A percentile compares a stretch with the other conserved stretches of the same genome.
Conservation (phyloP, 129 eudicot species). For the Centrapalus pauciflorus region DNA sequence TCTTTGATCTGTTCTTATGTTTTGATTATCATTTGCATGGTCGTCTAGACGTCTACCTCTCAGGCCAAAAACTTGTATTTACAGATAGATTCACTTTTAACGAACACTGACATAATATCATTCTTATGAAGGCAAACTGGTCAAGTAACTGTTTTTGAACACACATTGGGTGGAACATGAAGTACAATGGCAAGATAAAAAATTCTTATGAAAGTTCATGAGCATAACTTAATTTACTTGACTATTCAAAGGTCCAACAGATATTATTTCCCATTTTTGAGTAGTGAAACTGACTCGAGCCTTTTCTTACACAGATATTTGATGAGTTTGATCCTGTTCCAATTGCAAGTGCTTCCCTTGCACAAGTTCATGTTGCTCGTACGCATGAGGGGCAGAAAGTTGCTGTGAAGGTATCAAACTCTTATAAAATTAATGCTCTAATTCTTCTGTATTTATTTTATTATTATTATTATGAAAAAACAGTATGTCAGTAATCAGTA, state of each 20-base stretch:
- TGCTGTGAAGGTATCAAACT: slow-evolving; percentile 78
- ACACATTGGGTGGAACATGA: not conserved
- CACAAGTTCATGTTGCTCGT: slow-evolving; percentile 92
- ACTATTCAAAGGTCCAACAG: not conserved
- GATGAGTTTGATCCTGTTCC: slow-evolving; percentile 84
- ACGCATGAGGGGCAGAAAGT: slow-evolving; percentile 82
- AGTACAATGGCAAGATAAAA: not conserved
- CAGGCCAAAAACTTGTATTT: not conserved
- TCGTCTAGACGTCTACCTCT: too few relatives aligned
- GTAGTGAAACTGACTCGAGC: slow-evolving; percentile 1
- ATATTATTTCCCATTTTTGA: not conserved
- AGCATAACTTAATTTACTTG: not conserved
- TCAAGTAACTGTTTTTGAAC: not conserved
- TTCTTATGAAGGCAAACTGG: not conserved
- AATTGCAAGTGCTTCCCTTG: slow-evolving; percentile 97
- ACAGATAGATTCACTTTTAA: not conserved
- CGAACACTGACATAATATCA: not conserved
- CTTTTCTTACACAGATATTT: slow-evolving; percentile 51
- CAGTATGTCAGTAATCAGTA: too few relatives aligned
- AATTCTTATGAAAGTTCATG: not conserved
- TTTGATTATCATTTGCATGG: not conserved
- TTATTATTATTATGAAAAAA: not conserved
- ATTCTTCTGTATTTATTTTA: not conserved
- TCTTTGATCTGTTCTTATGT: not conserved
- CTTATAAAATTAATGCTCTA: slow-evolving; percentile 3